Base-by-base conservation (phyloP, 2,329 filamentous ascomycete species). In the Ophiostoma ips region DNA sequence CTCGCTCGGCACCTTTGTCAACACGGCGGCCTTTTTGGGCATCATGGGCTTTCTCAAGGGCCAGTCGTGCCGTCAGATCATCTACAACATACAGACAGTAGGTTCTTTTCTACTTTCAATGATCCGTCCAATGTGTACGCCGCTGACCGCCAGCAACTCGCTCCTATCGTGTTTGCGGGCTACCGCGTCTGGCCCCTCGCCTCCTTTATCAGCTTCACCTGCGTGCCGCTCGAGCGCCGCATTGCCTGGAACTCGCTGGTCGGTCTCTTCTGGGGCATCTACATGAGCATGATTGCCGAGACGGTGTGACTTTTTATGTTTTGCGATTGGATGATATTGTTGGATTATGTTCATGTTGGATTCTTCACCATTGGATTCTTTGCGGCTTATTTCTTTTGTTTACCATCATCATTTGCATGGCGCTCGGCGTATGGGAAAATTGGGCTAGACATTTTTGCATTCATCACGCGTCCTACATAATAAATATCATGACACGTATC, bases 171-270 rank as follows among this genome's bases (percentile, higher is more conserved):
- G 11, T 59, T 72, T 11, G 69, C 69, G 3, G 70, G 70, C 2
- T 72, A 72, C 57, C 73, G 72, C 57, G 69, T 75, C 36, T 75
- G 71, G 71, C 71, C 71, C 0, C 62, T 72, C 44, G 71, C 71
- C 1, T 72, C 70, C 35, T 66, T 75, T 51, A 63, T 75, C 50
- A 72, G 70, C 58, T 74, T 75, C 56, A 68, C 61, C 50, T 70
- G 68, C 41, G 61, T 74, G 3, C 71, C 71, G 0, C 70, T 72
- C n/a, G 68, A 73, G 48, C 63, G 64, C 41, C 64, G 71, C 34
- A 68, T 74, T 50, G 66, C 73, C 34, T 75, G 73, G 57, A 61
- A 73, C 46, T 72, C 68, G 53, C 68, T 71, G 49, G 59, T 73
- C 16, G 71, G 70, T 1, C 58, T 75, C 19, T 54, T 72, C 5